Percentiles rank a stretch among this genome's conserved stretches.
phyloP scores from a whole-genome alignment of 2,329 filamentous ascomycete species.

The Aspergillus hiratsukae region DNA sequence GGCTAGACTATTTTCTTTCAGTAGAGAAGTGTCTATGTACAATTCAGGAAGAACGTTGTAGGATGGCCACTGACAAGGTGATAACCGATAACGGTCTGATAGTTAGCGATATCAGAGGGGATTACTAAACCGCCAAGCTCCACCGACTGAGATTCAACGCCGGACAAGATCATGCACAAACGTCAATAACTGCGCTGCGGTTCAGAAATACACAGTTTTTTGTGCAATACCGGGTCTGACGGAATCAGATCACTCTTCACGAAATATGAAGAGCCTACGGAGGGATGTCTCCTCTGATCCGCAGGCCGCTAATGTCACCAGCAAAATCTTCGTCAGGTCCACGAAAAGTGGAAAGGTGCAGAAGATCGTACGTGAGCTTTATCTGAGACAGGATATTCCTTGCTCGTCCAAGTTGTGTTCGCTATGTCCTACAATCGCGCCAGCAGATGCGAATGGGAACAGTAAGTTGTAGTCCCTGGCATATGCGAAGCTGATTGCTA shows the following conservation, averaged over 20 bases:
- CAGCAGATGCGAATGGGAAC: conserved; percentile 72
- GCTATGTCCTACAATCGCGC: conserved; percentile 68
- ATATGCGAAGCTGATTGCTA: conserved; percentile 13
- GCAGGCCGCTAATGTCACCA: conserved; percentile 71
- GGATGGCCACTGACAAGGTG: neutral
- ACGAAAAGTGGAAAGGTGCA: conserved; percentile 96
- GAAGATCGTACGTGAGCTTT: conserved; percentile 96
- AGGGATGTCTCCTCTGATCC: conserved; percentile 51
- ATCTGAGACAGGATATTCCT: conserved; percentile 92
- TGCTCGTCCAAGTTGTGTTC: conserved; percentile 90
- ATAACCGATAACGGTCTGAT: neutral
- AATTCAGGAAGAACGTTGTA: neutral
- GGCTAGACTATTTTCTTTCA: neutral
- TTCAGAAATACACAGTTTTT: conserved; percentile 18
- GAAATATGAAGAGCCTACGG: conserved; percentile 60
- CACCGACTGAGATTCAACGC: conserved; percentile 10
- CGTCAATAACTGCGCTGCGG: conserved; percentile 9
- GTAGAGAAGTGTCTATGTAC: neutral
- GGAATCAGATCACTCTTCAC: conserved; percentile 10
- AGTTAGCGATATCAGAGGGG: conserved; percentile 7
- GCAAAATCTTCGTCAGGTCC: conserved; percentile 92
- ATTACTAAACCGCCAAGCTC: conserved; percentile 19
- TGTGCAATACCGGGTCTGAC: conserved; percentile 2
- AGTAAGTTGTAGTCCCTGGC: conserved; percentile 44
- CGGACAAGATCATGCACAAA: conserved; percentile 10